phyloP scores from a whole-genome alignment of 2,329 filamentous ascomycete species.

The Pyricularia grisea region DNA sequence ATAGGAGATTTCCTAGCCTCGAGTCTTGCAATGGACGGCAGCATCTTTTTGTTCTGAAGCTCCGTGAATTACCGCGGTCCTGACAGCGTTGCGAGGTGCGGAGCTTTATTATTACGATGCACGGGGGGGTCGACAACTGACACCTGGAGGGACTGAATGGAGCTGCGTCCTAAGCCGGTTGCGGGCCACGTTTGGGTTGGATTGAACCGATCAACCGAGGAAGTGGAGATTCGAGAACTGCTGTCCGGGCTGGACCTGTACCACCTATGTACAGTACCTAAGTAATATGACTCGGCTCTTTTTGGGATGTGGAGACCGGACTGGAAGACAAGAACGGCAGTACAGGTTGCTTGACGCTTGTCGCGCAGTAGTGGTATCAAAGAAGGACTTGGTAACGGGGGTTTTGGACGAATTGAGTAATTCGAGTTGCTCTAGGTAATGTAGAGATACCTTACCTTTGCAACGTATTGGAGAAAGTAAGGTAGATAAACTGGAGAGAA shows the following conservation, averaged over 20 bases:
- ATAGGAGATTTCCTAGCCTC: conserved; percentile 25
- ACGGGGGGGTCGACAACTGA: not conserved
- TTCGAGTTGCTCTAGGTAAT: not conserved
- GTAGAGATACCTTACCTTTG: not conserved
- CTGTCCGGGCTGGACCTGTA: not conserved
- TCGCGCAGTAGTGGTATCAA: no score
- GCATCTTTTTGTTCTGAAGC: conserved; percentile 18
- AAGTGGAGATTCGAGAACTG: not conserved
- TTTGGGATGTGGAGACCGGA: not conserved
- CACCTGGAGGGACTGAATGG: not conserved
- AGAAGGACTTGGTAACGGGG: no score
- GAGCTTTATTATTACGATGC: conserved; percentile 2
- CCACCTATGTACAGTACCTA: not conserved
- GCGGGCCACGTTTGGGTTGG: conserved; percentile 1
- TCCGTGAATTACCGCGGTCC: not conserved
- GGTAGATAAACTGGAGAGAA: not conserved
- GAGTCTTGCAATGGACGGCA: conserved; percentile 23
- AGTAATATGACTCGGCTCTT: not conserved
- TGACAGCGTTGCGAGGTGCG: not conserved
- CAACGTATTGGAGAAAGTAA: no score
- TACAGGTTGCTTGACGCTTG: not conserved
- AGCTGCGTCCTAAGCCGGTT: not conserved
- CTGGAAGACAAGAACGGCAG: not conserved
- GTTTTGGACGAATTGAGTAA: no score
- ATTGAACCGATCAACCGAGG: conserved; percentile 1